Evolutionary conservation across 2,329 filamentous ascomycete genomes (phyloP), one percentile per base, ranked within the genome.

Genomic region (Pleoardoris graminearum): DNA sequence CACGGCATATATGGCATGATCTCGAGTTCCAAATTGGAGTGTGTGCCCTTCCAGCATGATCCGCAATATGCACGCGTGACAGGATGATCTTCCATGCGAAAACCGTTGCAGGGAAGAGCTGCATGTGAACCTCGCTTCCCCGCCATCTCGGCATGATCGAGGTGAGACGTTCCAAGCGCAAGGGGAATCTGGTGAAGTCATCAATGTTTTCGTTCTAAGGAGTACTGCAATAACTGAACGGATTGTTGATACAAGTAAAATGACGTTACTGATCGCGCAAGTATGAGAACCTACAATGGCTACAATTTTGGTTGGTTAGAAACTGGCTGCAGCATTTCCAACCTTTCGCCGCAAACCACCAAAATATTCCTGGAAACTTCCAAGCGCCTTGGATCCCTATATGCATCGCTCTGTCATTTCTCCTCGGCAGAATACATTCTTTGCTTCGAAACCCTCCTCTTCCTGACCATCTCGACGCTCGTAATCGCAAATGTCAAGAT

Each of bases 401-500:
- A 23, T 22, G 11, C 5, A 36, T 16, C 12, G n/a, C 11, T 12
- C 29, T n/a, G 7, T 46, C 21, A 53, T 19, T 53, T 53, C 23
- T 39, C 44, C 17, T 42, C 35, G 1, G 27, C 27, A 11, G 16
- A 25, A 30, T 25, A 12, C 4, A 43, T 11, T 2, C 22, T 33
- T 10, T 35, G 17, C 12, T 39, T 33, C 39, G 51, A 37, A 44
- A 52, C 48, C 54, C 60, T 67, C 33, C 63, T 55, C 46, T 64
- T 66, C 50, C 52, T 58, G 29, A 61, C 27, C 55, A 62, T 55
- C 37, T 60, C 63, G 23, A 54, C 10, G 3, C 44, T 55, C 7
- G 65, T 51, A 12, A 66, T 44, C 30, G 50, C 48, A 35, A 65
- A 60, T 16, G 57, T 59, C n/a, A 57, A 23, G 23, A 62, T 38